Evolutionary conservation across 805 yeast species (phyloP), one percentile per base, ranked within the genome.

Genomic region (Sugiyamaella boreocaroliniensis): DNA sequence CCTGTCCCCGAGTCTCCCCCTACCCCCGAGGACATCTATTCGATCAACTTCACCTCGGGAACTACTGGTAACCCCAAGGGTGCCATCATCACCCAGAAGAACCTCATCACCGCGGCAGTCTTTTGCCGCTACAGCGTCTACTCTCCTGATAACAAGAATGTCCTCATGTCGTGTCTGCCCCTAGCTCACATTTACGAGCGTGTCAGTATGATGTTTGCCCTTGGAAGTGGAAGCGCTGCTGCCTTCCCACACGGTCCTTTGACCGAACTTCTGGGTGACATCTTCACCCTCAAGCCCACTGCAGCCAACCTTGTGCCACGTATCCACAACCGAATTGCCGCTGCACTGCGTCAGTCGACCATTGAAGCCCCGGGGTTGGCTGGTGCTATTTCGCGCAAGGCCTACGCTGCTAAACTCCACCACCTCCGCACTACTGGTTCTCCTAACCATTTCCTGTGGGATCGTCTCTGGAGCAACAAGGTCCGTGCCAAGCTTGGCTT

Each of bases 21-120:
- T 22, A 69, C 66, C 1, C 77, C 82, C 1, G 75, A 78, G 14
- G 75, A 77, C 20, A 46, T 77, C 16, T 81, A 79, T 64, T 82
- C 89, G 15, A 77, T 85, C 47, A 79, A 84, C 7, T 84, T 83
- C 64, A 85, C 90, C 1, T 81, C 87, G 0, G 90, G 90, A 32
- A 84, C 90, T 1, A 83, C 89, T 1, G 89, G 89, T 15, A 67
- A 76, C 15, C 90, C 90, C 47, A 84, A 85, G 67, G 90, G 90
- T 50, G 89, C 81, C 15, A 78, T 76, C 19, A 54, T 79, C 43
- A 71, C 78, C 8, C 88, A 84, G 48, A 68, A 69, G 10, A 76
- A 76, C 61, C 72, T 78, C 10, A 70, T 76, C 11, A 75, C 85
- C 2, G 76, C 73, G 6, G 76, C 79, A 43, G 58, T 69, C 63